These are phyloP conservation scores for Entomophthora muscae DNA, from an alignment of 371 early-diverging fungal genomes.

Conservation along the genomic window DNA sequence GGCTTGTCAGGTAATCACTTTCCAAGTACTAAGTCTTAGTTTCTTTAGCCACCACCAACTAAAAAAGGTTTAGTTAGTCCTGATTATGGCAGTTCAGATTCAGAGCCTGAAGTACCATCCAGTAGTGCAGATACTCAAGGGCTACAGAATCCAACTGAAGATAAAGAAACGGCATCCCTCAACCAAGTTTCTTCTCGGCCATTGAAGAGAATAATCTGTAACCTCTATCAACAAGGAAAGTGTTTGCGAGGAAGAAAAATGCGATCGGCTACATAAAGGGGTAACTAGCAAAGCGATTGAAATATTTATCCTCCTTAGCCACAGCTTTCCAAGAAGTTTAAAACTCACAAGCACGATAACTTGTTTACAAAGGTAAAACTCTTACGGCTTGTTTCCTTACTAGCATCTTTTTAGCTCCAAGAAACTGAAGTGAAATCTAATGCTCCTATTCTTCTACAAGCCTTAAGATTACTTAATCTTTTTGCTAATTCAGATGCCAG, in stretches of 20 bases:
- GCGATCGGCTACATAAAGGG: no score
- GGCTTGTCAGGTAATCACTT: neutral
- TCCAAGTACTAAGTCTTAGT: neutral
- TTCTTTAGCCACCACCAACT: neutral
- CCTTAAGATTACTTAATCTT: neutral
- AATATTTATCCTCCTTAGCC: neutral
- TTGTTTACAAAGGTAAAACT: neutral
- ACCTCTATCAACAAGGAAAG: neutral
- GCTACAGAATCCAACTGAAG: no score
- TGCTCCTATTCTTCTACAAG: neutral
- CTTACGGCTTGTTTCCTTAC: neutral
- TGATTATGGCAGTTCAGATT: neutral
- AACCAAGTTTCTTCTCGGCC: neutral
- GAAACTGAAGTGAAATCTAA: neutral
- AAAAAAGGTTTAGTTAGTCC: neutral
- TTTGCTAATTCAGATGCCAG: no score
- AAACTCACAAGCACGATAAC: neutral
- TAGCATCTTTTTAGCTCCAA: neutral
- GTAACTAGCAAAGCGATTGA: no score
- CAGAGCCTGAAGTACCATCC: neutral
- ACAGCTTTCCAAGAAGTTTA: neutral
- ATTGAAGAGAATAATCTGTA: neutral
- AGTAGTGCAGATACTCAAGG: no score
- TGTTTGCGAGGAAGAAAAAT: neutral
- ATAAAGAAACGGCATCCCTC: no score